Evolutionary conservation across 306 rosid species (phyloP), one percentile per base, ranked within the genome.

Genomic region (Psophocarpus tetragonolobus): DNA sequence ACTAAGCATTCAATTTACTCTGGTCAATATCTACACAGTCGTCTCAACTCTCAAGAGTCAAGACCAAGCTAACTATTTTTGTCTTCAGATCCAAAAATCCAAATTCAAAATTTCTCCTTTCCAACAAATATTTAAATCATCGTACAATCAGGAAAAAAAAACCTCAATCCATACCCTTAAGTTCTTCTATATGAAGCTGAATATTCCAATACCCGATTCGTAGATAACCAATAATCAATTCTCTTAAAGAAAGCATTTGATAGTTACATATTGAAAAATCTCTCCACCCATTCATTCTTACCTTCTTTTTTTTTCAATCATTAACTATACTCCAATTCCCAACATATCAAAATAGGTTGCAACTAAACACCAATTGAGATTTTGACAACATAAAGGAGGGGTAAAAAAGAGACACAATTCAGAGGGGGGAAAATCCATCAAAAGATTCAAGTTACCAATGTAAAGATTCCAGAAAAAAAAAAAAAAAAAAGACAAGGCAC

Each of bases 1-100:
- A 5, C 56, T 29, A 38, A 80, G 76, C 38, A 18, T 75, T 69
- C 78, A 76, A 82, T 76, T 45, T 35, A 68, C n/a, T n/a, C n/a
- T n/a, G n/a, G 35, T 57, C 65, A 68, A 74, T 9, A 81, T 36
- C 15, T 17, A 23, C 33, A 68, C 39, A 36, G 61, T 60, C 58
- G 9, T 47, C 66, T 74, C 70, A 71, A 58, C 45, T 76, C 47
- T 67, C 41, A 61, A 74, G 50, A 61, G 38, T 67, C 41, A 61
- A 74, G 50, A 61, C 8, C 54, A 83, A 67, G 33, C 68, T 67
- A 67, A 18, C 68, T 73, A 58, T 73, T 67, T 5, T 36, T 67
- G 73, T 58, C 45, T 23, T 48, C 63, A 68, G 73, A 78, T 83
- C 41, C 81, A 78, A 27, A 58, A 58, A 12, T 13, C 65, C 38